A percentile compares a stretch with the other conserved stretches of the same genome.
These are phyloP conservation scores for Ulota crispa DNA, from an alignment of 225 moss, liverwort and hornwort genomes.

Conservation along the genomic window DNA sequence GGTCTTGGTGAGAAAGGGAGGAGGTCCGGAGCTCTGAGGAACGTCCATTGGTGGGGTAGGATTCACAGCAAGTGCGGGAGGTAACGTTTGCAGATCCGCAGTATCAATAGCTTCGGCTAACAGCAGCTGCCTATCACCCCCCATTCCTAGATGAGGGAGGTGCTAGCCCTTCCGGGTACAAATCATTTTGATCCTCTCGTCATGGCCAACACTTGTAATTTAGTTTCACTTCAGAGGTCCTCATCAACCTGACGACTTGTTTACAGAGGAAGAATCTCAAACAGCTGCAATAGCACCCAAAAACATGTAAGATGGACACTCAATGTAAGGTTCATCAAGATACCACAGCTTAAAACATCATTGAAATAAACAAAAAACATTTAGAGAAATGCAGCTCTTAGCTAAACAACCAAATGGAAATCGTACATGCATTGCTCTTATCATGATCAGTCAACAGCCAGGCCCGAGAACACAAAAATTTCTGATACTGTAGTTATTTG, in stretches of 20 bases:
- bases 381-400: not conserved
- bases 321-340: not conserved
- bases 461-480: not conserved
- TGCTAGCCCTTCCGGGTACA: slow-evolving; percentile 20
- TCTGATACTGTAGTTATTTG: not conserved
- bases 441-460: not conserved
- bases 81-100: not conserved
- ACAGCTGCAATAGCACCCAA: slow-evolving; percentile 15
- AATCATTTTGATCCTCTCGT: slow-evolving; percentile 21
- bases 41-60: slow-evolving; percentile 69
- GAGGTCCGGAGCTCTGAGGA: slow-evolving; percentile 83
- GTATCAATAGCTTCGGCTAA: slow-evolving; percentile 28
- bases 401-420: not conserved
- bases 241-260: not conserved
- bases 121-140: slow-evolving; percentile 29
- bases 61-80: slow-evolving; percentile 28
- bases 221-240: not conserved
- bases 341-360: not conserved
- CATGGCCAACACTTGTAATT: slow-evolving; percentile 2
- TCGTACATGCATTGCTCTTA: not conserved
- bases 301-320: not conserved
- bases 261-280: not conserved
- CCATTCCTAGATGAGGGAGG: slow-evolving; percentile 29
- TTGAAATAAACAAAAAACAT: not conserved
- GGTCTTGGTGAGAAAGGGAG: slow-evolving; percentile 95